Evolutionary conservation across 2,329 filamentous ascomycete genomes (phyloP).

Genomic region (Monosporascus sp.): DNA sequence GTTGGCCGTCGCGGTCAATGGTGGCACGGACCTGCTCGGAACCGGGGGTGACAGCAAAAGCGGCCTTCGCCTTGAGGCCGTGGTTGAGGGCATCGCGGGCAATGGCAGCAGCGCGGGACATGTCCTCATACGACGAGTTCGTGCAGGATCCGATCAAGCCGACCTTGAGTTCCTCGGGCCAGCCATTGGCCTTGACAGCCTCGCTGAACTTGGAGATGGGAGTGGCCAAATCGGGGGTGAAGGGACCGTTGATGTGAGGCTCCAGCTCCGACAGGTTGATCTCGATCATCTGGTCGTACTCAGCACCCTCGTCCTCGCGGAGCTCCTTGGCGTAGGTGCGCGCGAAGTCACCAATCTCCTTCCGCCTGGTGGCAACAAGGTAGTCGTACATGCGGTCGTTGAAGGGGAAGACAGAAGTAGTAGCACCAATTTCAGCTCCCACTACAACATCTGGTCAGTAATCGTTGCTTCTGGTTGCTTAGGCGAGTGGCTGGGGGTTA

Average conservation of each 20-base stretch:
- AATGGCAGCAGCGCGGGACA: conserved; percentile 89
- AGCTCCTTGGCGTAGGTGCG: conserved; percentile 81
- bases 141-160: conserved; percentile 98
- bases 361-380: conserved; percentile 83
- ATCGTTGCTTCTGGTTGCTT: no score
- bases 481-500: no score
- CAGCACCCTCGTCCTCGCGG: conserved; percentile 77
- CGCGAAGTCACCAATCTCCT: conserved; percentile 85
- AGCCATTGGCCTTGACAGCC: conserved; percentile 88
- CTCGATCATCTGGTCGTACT: conserved; percentile 95
- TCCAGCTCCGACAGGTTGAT: conserved; percentile 93
- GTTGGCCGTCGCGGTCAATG: conserved; percentile 83
- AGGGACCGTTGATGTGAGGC: conserved; percentile 97
- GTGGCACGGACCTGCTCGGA: conserved; percentile 96
- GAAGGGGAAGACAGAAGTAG: conserved; percentile 94
- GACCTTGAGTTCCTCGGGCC: conserved; percentile 95
- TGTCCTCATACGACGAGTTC: conserved; percentile 82
- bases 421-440: conserved; percentile 70
- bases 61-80: conserved; percentile 86
- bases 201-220: conserved; percentile 97
- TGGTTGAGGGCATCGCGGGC: conserved; percentile 86
- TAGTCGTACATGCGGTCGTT: conserved; percentile 98
- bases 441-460: no score
- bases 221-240: conserved; percentile 96
- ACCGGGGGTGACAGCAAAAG: conserved; percentile 93